Percentiles rank a stretch among this genome's conserved stretches.
Conservation (phyloP, 1,284 basidiomycete species). For the Cryptococcus amylolentus region DNA sequence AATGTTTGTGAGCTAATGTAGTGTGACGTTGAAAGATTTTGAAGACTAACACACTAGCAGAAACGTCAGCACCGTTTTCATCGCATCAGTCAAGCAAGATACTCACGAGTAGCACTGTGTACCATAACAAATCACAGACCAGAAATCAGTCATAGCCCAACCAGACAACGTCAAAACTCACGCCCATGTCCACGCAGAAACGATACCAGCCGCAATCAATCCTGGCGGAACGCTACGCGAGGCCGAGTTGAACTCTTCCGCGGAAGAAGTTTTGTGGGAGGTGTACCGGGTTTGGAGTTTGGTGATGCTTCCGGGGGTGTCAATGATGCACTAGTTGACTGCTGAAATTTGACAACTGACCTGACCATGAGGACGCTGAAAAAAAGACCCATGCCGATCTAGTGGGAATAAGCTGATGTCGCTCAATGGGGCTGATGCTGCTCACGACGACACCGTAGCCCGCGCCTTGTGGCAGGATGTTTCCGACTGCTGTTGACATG, state of each 20-base stretch:
- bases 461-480: constrained; percentile 56
- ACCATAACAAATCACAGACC: no score
- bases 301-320: constrained; percentile 21
- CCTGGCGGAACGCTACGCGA: constrained; percentile 70
- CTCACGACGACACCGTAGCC: constrained; percentile 77
- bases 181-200: constrained; percentile 60
- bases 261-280: constrained; percentile 45
- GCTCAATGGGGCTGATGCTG: constrained; percentile 12
- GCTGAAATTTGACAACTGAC: constrained; percentile 2
- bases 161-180: constrained; percentile 35
- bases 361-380: constrained; percentile 70
- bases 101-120: no score
- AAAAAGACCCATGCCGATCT: constrained; percentile 70
- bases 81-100: no score
- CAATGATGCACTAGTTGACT: background rate
- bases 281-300: constrained; percentile 43
- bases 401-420: background rate
- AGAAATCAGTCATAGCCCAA: no score
- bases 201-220: constrained; percentile 83
- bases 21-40: no score
- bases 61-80: no score
- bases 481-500: background rate
- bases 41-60: no score
- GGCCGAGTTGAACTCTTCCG: constrained; percentile 76
- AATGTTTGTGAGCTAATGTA: constrained; percentile 16